Conservation (phyloP, 352 stramenopile species). For the Elongisporangium anandrum region DNA sequence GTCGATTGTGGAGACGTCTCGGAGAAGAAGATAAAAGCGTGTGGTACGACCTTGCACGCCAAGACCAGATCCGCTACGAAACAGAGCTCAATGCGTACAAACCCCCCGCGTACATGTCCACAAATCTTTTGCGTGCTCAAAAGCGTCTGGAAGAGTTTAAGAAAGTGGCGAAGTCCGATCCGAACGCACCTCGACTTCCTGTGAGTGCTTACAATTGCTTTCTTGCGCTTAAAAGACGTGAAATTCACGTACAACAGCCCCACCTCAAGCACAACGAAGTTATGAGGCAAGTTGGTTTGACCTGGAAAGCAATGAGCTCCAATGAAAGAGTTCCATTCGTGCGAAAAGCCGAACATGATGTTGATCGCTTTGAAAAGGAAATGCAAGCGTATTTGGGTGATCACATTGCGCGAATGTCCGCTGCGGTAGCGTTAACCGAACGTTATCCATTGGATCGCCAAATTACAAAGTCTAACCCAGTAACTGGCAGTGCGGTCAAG, state of each 20-base stretch:
- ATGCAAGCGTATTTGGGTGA: constrained; percentile 31
- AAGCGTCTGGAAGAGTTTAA: constrained; percentile 38
- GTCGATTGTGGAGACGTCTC: constrained; percentile 43
- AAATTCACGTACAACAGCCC: constrained; percentile 23
- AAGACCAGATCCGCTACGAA: constrained; percentile 42
- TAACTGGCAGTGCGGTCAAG: background rate
- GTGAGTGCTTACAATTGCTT: constrained; percentile 44
- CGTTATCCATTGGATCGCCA: constrained; percentile 3
- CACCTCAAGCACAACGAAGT: constrained; percentile 36
- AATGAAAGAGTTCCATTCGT: constrained; percentile 28
- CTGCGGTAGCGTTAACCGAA: constrained; percentile 1
- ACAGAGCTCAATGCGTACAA: constrained; percentile 46
- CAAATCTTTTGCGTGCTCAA: constrained; percentile 10
- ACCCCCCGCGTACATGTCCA: constrained; percentile 28
- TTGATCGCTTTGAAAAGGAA: constrained; percentile 38
- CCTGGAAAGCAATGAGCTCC: constrained; percentile 37
- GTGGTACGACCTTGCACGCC: constrained; percentile 43
- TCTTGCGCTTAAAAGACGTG: constrained; percentile 23
- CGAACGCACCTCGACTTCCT: constrained; percentile 28
- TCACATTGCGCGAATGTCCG: constrained; percentile 2
- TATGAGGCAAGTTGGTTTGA: constrained; percentile 31
- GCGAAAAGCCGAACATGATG: constrained; percentile 32
- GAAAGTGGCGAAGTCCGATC: constrained; percentile 18
- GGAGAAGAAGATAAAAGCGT: constrained; percentile 30
- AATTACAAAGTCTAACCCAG: constrained; percentile 4